These are phyloP conservation scores for Stylonectria norvegica DNA, from an alignment of 2,329 filamentous ascomycete species.

Conservation along the genomic window DNA sequence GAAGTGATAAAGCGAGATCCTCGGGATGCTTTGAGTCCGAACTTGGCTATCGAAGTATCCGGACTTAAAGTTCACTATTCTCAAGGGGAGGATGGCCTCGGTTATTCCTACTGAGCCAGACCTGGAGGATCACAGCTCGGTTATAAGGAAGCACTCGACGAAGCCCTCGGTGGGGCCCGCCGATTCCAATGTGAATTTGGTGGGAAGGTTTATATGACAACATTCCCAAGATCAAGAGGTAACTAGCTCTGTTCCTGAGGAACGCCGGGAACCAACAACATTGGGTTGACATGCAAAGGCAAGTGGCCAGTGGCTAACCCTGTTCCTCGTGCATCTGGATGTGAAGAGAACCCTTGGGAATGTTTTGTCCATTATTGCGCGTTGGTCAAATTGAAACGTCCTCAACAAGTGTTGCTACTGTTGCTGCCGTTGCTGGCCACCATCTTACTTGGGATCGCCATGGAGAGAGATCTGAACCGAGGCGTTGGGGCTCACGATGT, in stretches of 20 bases:
- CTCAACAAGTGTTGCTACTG: constrained; percentile 16
- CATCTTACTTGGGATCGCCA: constrained; percentile 28
- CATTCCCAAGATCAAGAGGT: neutral
- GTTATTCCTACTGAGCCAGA: neutral
- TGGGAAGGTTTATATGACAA: constrained; percentile 4
- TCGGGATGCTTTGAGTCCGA: neutral
- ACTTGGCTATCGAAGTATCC: constrained; percentile 17
- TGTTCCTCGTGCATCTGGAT: constrained; percentile 9
- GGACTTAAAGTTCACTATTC: constrained; percentile 7
- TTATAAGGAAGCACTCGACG: constrained; percentile 35
- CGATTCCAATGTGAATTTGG: constrained; percentile 1
- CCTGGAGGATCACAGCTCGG: constrained; percentile 17
- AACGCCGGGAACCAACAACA: neutral
- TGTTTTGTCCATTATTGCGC: constrained; percentile 1
- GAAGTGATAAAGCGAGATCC: constrained; percentile 7
- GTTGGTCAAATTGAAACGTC: constrained; percentile 26
- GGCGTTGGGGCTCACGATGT: constrained; percentile 19
- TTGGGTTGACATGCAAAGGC: constrained; percentile 17
- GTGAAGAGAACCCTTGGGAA: constrained; percentile 25
- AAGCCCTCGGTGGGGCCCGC: constrained; percentile 1
- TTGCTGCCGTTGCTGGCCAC: constrained; percentile 9
- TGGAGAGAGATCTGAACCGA: constrained; percentile 20
- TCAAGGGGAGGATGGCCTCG: constrained; percentile 23
- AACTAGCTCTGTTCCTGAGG: neutral
- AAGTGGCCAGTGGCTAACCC: constrained; percentile 31